These are phyloP conservation scores for Sindora glabra DNA, from an alignment of 306 rosid genomes.

Conservation along the genomic window DNA sequence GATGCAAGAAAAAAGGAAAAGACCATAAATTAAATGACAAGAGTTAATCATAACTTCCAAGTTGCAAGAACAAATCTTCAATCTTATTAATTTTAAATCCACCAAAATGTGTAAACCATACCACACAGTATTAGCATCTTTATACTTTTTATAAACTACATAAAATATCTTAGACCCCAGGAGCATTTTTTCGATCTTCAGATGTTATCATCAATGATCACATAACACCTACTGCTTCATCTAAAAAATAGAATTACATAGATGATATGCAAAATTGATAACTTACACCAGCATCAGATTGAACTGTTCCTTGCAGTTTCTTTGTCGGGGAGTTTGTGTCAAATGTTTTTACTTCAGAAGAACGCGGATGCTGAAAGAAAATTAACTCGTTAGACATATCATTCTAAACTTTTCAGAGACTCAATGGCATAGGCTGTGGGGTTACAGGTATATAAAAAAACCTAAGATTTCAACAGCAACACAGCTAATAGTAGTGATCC, in stretches of 20 bases:
- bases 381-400: too few relatives aligned
- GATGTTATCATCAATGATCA: not conserved
- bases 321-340: conserved; percentile 22
- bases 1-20: not conserved
- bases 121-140: not conserved
- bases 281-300: conserved; percentile 33
- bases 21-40: not conserved
- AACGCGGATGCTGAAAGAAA: conserved; percentile 54
- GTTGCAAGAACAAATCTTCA: not conserved
- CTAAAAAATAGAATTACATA: not conserved
- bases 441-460: not conserved
- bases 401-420: not conserved
- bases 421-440: not conserved
- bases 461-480: not conserved
- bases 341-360: conserved; percentile 22
- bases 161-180: not conserved
- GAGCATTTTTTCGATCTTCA: not conserved
- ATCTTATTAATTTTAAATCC: not conserved
- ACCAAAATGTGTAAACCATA: not conserved
- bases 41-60: too few relatives aligned
- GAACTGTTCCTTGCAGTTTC: conserved; percentile 22
- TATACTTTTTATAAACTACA: not conserved
- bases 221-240: not conserved
- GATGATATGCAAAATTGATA: not conserved
- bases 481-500: not conserved